phyloP scores from a whole-genome alignment of 441 rosid species.

The Eruca vesicaria region DNA sequence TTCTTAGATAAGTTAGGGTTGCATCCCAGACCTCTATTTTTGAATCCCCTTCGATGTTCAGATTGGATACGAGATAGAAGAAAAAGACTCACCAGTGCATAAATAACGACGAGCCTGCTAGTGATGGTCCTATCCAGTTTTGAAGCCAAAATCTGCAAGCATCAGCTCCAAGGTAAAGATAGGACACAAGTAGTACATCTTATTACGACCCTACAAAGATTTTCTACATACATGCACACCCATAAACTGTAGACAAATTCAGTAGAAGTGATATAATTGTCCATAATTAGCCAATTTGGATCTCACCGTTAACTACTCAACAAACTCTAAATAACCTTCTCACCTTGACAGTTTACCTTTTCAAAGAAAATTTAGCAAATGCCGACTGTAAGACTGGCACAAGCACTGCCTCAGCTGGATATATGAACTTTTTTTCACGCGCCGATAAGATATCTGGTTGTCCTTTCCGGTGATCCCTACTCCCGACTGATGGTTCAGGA shows the following conservation, averaged over 20 bases:
- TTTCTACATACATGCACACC: slow-evolving; percentile 16
- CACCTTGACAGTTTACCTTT: slow-evolving; percentile 54
- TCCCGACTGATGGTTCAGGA: slow-evolving; percentile 60
- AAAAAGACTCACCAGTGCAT: slow-evolving; percentile 85
- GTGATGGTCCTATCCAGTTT: slow-evolving; percentile 98
- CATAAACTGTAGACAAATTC: background rate
- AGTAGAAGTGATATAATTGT: background rate
- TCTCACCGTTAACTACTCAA: slow-evolving; percentile 20
- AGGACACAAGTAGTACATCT: slow-evolving; percentile 24
- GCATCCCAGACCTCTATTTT: slow-evolving; percentile 1
- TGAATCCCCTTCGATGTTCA: background rate
- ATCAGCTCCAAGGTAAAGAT: slow-evolving; percentile 34
- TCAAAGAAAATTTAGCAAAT: slow-evolving; percentile 82
- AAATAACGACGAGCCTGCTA: slow-evolving; percentile 80
- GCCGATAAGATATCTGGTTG: slow-evolving; percentile 41
- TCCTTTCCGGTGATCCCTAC: slow-evolving; percentile 66
- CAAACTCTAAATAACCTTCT: slow-evolving; percentile 12
- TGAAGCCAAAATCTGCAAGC: slow-evolving; percentile 97
- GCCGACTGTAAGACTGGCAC: slow-evolving; percentile 91
- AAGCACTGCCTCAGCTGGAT: slow-evolving; percentile 93
- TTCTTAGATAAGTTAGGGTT: background rate
- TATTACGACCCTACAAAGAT: slow-evolving; percentile 10
- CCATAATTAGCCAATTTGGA: slow-evolving; percentile 14
- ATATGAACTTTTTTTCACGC: slow-evolving; percentile 73
- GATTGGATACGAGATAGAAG: slow-evolving; percentile 16